Evolutionary conservation across 208 protist species (phyloP), one percentile per base, ranked within the genome.

Genomic region (Endotrypanum monterogeii): DNA sequence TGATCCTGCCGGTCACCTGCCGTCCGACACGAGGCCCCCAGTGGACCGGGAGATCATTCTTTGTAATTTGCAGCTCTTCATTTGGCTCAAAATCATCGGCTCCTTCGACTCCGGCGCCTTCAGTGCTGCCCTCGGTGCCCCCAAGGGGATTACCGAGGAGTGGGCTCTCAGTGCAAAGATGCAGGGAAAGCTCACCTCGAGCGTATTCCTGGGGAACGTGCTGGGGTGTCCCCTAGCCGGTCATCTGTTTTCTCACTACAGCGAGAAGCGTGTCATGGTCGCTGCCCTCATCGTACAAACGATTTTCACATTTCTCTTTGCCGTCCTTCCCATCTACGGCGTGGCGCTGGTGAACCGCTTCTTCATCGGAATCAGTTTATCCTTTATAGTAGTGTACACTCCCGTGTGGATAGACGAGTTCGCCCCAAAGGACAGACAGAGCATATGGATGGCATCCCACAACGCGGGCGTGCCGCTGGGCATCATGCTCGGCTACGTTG

Each of bases 381-480:
- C 96, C 18, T 96, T 96, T 66, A 85, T 98, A 20, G 87, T 98
- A 28, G 90, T 98, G 32, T 98, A 97, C 85, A 90, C 91, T 0
- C 94, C 94, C 20, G 86, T 98, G 14, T 98, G 96, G 96, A 91
- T 97, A 14, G 96, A 98, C 80, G 91, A 92, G 55, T 98, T 98
- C 65, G 88, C 96, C 12, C 96, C 96, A 30, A 83, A 82, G 76
- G 82, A 87, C 12, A 74, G 86, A 12, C 87, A 92, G 69, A 94
- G 90, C 37, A 60, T 94, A 23, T 98, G 96, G 94, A 95, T 98
- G 94, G 92, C 94, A 28, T 90, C 90, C 32, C 89, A 95, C 73
- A 95, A 98, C 74, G 93, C 89, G 3, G 96, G 93, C 35, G 94
- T 96, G 37, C 94, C 96, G 41, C 72, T 98, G 14, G 96, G 96